Conservation (phyloP, 225 moss, liverwort and hornwort genomes). For the Polytrichum commune region DNA sequence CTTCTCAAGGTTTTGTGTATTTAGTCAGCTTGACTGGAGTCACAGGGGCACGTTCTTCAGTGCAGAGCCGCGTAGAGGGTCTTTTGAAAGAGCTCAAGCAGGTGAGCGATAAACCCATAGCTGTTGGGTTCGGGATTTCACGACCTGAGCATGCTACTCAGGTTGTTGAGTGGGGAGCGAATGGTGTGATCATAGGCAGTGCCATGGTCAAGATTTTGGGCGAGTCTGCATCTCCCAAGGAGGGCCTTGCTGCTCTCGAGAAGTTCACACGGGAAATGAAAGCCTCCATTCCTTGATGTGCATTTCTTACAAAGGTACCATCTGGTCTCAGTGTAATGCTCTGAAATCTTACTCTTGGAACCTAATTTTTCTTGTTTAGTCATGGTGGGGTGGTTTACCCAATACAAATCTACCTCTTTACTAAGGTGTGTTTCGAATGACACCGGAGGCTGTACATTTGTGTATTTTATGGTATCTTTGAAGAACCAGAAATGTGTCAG, state of each 20-base stretch:
- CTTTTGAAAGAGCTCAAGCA: conserved; percentile 77
- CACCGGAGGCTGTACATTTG: too few species aligned
- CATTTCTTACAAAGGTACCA: too few species aligned
- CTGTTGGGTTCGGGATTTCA: conserved; percentile 87
- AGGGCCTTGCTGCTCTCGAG: conserved; percentile 35
- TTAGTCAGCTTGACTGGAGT: conserved; percentile 91
- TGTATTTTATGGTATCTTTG: too few species aligned
- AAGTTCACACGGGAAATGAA: conserved; percentile 23
- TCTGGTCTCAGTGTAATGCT: too few species aligned
- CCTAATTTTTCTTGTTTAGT: not conserved
- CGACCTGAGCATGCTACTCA: conserved; percentile 59
- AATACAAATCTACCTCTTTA: too few species aligned
- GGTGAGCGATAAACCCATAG: conserved; percentile 68
- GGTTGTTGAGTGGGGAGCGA: conserved; percentile 48
- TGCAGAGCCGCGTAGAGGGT: conserved; percentile 61
- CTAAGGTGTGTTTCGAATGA: too few species aligned
- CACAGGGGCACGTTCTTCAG: conserved; percentile 62
- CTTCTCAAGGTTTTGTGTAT: conserved; percentile 81
- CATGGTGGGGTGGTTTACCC: not conserved
- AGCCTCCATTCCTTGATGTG: conserved; percentile 17
- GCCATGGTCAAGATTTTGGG: conserved; percentile 46
- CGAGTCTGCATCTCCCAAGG: conserved; percentile 39
- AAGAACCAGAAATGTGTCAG: too few species aligned
- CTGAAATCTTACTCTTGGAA: not conserved
- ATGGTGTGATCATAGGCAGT: conserved; percentile 50